phyloP scores from a whole-genome alignment of 129 eudicot genomes.

The Escallonia rubra region DNA sequence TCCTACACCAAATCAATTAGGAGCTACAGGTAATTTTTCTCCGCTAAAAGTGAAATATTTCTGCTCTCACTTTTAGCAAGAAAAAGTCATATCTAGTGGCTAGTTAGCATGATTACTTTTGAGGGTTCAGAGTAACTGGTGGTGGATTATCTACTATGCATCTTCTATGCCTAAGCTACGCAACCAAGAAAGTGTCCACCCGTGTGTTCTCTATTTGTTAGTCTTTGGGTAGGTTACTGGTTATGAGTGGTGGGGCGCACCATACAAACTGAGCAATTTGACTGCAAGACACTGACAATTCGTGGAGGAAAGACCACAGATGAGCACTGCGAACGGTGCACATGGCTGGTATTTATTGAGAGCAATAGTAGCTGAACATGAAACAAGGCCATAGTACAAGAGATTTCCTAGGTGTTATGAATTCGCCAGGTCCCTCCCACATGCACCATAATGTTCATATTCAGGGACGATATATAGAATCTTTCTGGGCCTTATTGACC shows the following conservation, averaged over 20 bases:
- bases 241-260: slow-evolving; percentile 8
- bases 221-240: neutral
- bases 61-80: too few relatives aligned
- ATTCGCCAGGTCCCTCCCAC: slow-evolving; percentile 1
- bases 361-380: neutral
- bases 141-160: too few relatives aligned
- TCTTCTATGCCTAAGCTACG: too few relatives aligned
- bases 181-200: too few relatives aligned
- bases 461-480: neutral
- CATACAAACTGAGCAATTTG: slow-evolving; percentile 9
- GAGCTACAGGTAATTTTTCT: too few relatives aligned
- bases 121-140: too few relatives aligned
- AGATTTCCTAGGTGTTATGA: neutral
- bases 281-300: neutral
- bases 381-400: slow-evolving; percentile 2
- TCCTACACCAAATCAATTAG: too few relatives aligned
- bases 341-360: slow-evolving; percentile 12
- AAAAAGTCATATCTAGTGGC: too few relatives aligned
- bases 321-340: neutral
- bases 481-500: neutral
- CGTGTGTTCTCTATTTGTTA: too few relatives aligned
- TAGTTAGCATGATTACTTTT: too few relatives aligned
- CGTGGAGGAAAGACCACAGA: neutral
- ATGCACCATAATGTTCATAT: neutral
- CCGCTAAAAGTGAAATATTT: too few relatives aligned